These are phyloP conservation scores for Coemansia sp. DNA, from an alignment of 192 early-diverging fungal species.

Conservation along the genomic window DNA sequence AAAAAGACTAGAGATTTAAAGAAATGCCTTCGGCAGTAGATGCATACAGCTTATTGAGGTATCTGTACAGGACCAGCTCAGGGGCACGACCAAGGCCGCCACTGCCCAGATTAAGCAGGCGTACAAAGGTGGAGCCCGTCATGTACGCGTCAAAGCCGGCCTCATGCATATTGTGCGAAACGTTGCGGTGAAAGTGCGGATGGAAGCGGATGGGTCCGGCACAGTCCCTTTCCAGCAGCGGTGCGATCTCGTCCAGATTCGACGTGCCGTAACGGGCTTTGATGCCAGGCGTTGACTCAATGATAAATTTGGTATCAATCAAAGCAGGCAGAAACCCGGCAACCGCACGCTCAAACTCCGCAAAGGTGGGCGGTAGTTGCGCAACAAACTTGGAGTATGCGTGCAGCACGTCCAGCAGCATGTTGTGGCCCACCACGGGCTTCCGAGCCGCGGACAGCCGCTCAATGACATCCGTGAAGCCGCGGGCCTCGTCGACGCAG, in stretches of 20 bases:
- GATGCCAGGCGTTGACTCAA: conserved; percentile 43
- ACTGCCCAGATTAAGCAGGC: conserved; percentile 56
- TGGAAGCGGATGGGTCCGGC: conserved; percentile 46
- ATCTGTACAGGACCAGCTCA: conserved; percentile 42
- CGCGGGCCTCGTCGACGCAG: conserved; percentile 56
- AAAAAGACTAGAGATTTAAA: background rate
- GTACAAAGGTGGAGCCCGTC: conserved; percentile 78
- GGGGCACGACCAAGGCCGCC: conserved; percentile 9
- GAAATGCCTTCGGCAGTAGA: background rate
- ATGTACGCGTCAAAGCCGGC: conserved; percentile 91
- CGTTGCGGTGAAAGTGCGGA: conserved; percentile 53
- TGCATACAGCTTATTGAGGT: conserved; percentile 42
- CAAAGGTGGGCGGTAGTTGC: conserved; percentile 63
- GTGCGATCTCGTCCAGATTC: conserved; percentile 43
- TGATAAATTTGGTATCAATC: conserved; percentile 52
- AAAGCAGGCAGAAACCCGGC: conserved; percentile 55
- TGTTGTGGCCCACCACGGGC: conserved; percentile 88
- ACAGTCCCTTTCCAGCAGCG: conserved; percentile 21
- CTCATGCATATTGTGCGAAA: conserved; percentile 68
- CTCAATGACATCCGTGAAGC: conserved; percentile 81
- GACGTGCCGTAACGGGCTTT: conserved; percentile 36
- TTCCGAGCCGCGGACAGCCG: conserved; percentile 63
- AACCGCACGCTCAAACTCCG: conserved; percentile 65
- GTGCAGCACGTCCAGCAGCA: conserved; percentile 83
- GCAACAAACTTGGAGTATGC: conserved; percentile 72